phyloP scores from a whole-genome alignment of 148 eudicot genomes.

The Camellia japonica region DNA sequence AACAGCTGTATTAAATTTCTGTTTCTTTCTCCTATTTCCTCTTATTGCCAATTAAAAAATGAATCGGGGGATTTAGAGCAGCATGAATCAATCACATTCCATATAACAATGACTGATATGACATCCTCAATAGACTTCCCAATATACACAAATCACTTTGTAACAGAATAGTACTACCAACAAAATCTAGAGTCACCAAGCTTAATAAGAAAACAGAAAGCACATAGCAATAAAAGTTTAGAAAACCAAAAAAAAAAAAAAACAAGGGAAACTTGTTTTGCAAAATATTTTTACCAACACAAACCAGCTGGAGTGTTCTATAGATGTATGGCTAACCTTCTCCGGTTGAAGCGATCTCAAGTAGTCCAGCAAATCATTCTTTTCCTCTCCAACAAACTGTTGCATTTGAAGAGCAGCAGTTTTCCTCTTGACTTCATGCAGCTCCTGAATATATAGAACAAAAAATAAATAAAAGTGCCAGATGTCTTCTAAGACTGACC shows the following conservation, averaged over 20 bases:
- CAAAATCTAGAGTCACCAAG: neutral
- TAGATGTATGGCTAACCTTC: conserved; percentile 46
- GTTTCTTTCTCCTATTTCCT: no score
- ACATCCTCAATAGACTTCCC: neutral
- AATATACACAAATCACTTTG: neutral
- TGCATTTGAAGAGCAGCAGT: conserved; percentile 97
- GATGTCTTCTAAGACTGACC: neutral
- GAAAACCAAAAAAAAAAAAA: neutral
- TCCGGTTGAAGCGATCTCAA: conserved; percentile 89
- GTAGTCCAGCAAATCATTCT: conserved; percentile 91
- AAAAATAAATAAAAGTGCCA: neutral
- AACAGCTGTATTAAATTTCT: neutral
- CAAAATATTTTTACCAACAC: neutral
- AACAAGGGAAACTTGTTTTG: neutral
- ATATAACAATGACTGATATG: neutral
- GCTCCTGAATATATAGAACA: conserved; percentile 42
- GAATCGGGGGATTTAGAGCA: no score
- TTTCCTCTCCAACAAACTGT: conserved; percentile 97
- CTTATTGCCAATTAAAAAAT: no score
- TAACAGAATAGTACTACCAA: neutral
- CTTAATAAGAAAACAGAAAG: neutral
- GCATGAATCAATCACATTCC: no score
- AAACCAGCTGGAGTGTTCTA: conserved; percentile 3
- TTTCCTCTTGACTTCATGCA: conserved; percentile 84
- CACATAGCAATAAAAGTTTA: neutral